These are phyloP conservation scores for Rutstroemia sp. DNA, from an alignment of 2,329 filamentous ascomycete species.

Conservation along the genomic window DNA sequence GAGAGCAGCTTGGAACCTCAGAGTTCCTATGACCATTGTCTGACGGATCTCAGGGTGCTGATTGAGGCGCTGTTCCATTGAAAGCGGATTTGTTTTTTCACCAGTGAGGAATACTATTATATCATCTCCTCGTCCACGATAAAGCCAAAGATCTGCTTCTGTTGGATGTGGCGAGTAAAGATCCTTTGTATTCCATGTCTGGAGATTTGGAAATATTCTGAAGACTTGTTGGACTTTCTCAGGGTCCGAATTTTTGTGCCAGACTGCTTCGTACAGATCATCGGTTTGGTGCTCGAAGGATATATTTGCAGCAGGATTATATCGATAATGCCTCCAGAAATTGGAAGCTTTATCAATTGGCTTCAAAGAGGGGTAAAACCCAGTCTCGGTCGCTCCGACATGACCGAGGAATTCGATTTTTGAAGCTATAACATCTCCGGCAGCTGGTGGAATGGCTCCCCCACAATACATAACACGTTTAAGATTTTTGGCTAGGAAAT, in stretches of 20 bases:
- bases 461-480: not conserved
- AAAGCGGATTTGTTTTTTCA: conserved; percentile 36
- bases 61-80: conserved; percentile 31
- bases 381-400: not conserved
- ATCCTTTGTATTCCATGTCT: not conserved
- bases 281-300: not conserved
- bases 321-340: not conserved
- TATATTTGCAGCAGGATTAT: not conserved
- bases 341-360: not conserved
- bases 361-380: conserved; percentile 1
- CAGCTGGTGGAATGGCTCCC: not conserved
- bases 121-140: conserved; percentile 34
- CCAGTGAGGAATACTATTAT: conserved; percentile 36
- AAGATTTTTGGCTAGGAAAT: not conserved
- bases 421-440: conserved; percentile 1
- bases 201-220: not conserved
- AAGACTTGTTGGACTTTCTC: not conserved
- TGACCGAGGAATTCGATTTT: not conserved
- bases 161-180: conserved; percentile 32
- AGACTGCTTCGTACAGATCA: conserved; percentile 1
- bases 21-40: conserved; percentile 30
- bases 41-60: conserved; percentile 28
- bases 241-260: not conserved
- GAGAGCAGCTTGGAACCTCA: conserved; percentile 31
- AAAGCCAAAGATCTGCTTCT: conserved; percentile 30